Conservation (phyloP, 2,329 filamentous ascomycete genomes). For the Pseudogymnoascus sp. region DNA sequence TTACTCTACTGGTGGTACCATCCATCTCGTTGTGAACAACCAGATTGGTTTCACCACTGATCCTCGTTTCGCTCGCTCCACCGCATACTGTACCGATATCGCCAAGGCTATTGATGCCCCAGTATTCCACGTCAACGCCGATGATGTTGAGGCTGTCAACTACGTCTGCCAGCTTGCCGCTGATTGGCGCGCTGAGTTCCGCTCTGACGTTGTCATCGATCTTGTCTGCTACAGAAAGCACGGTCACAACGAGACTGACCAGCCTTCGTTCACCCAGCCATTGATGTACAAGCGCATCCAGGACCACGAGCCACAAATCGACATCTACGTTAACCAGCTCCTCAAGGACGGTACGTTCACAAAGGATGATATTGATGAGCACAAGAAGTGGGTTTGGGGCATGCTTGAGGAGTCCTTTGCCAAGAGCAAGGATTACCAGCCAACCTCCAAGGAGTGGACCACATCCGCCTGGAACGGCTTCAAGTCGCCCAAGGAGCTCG, state of each 20-base stretch:
- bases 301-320: constrained; percentile 74
- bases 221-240: constrained; percentile 98
- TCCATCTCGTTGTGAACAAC: constrained; percentile 98
- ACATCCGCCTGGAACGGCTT: constrained; percentile 99
- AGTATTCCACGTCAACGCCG: constrained; percentile 98
- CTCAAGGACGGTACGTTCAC: constrained; percentile 90
- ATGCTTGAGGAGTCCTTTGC: constrained; percentile 98
- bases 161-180: constrained; percentile 95
- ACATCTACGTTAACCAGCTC: constrained; percentile 88
- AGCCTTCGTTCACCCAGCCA: constrained; percentile 98
- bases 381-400: constrained; percentile 99
- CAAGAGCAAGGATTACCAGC: constrained; percentile 95
- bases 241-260: constrained; percentile 98
- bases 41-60: constrained; percentile 99
- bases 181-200: constrained; percentile 98
- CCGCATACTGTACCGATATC: constrained; percentile 97
- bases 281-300: constrained; percentile 99
- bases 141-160: constrained; percentile 97
- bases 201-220: constrained; percentile 96
- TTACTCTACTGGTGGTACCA: constrained; percentile 94
- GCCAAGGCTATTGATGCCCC: constrained; percentile 98
- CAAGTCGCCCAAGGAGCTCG: constrained; percentile 97
- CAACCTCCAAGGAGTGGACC: constrained; percentile 95
- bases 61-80: constrained; percentile 93
- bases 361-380: constrained; percentile 95